phyloP scores from a whole-genome alignment of 371 early-diverging fungal genomes.

The Mortierella sp. region DNA sequence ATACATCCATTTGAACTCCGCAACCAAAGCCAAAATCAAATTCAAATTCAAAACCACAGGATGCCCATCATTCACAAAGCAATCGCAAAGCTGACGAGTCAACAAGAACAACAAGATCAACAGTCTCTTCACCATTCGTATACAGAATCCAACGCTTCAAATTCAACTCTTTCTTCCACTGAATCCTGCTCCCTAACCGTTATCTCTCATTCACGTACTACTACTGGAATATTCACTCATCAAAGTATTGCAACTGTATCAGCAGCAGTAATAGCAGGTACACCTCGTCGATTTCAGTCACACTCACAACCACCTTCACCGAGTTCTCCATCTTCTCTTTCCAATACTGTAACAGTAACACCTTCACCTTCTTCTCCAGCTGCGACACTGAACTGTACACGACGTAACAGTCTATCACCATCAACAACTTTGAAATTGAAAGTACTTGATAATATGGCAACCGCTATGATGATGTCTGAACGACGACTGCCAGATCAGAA shows the following conservation, averaged over 20 bases:
- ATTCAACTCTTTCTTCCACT: constrained; percentile 9
- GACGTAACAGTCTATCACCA: neutral
- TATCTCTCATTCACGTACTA: neutral
- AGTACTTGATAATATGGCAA: neutral
- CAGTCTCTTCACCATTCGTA: neutral
- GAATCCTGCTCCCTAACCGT: constrained; percentile 2
- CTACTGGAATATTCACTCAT: neutral
- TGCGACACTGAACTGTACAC: constrained; percentile 7
- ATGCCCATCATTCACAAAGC: constrained; percentile 10
- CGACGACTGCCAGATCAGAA: neutral
- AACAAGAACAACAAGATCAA: neutral
- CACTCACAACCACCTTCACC: neutral
- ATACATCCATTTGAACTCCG: neutral
- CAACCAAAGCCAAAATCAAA: neutral
- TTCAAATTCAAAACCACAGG: neutral
- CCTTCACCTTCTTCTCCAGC: constrained; percentile 6
- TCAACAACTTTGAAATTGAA: neutral
- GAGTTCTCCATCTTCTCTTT: neutral
- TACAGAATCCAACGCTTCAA: constrained; percentile 4
- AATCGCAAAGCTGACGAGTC: neutral
- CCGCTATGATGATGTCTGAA: neutral
- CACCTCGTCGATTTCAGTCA: neutral
- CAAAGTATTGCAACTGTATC: neutral
- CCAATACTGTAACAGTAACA: neutral
- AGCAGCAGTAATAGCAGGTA: neutral